Percentiles rank a stretch among this genome's conserved stretches.
phyloP scores from a whole-genome alignment of 192 early-diverging fungal species.

The Coemansia reversa region DNA sequence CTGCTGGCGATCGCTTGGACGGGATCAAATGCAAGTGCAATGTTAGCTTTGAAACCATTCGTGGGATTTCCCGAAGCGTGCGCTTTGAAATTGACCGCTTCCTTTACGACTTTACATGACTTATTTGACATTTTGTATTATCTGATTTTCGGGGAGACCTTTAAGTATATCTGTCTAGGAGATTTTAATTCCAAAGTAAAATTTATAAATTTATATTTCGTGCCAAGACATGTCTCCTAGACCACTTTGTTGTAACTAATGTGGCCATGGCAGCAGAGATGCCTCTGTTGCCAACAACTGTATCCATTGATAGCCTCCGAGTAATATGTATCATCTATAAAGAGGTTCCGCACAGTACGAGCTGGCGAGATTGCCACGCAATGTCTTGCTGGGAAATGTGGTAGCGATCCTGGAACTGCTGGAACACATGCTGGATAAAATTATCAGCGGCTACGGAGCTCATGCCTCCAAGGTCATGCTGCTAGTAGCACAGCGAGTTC shows the following conservation, averaged over 20 bases:
- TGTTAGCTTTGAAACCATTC: constrained; percentile 77
- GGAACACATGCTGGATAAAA: constrained; percentile 11
- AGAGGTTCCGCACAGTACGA: too few relatives aligned
- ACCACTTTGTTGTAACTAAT: too few relatives aligned
- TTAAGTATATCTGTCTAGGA: too few relatives aligned
- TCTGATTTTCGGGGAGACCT: too few relatives aligned
- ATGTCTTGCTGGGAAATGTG: constrained; percentile 13
- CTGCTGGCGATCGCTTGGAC: constrained; percentile 74
- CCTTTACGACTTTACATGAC: constrained; percentile 62
- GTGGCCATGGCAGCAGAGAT: too few relatives aligned
- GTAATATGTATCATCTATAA: too few relatives aligned
- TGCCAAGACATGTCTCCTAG: too few relatives aligned
- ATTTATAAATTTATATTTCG: too few relatives aligned
- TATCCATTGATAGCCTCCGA: too few relatives aligned
- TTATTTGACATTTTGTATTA: background rate
- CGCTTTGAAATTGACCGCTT: constrained; percentile 86
- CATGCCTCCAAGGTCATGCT: constrained; percentile 14
- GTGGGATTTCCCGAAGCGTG: constrained; percentile 69
- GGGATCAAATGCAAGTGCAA: constrained; percentile 87
- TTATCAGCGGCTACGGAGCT: background rate
- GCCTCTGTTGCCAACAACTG: too few relatives aligned
- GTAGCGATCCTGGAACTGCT: constrained; percentile 15
- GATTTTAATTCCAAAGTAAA: too few relatives aligned
- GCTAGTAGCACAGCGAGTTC: constrained; percentile 6
- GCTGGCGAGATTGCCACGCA: background rate